Evolutionary conservation across 2,329 filamentous ascomycete genomes (phyloP).

Genomic region (Hypoxylon sp.): DNA sequence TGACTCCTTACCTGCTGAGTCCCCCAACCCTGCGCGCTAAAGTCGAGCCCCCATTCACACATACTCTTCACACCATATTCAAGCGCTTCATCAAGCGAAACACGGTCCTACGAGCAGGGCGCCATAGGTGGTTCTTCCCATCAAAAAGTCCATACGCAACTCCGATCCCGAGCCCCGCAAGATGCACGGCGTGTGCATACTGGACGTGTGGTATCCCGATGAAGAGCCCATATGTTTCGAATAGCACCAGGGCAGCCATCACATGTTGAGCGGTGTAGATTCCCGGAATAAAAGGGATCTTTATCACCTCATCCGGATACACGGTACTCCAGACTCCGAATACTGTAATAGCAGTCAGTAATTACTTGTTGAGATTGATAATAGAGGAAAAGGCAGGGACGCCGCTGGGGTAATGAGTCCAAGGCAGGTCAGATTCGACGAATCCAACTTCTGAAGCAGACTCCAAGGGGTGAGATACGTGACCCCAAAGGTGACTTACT

Average conservation of each 20-base stretch:
- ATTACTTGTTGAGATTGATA: background rate
- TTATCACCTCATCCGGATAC: slow-evolving; percentile 40
- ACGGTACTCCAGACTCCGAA: slow-evolving; percentile 43
- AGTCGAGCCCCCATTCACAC: background rate
- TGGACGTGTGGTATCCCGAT: slow-evolving; percentile 36
- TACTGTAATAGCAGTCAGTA: slow-evolving; percentile 27
- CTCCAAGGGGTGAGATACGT: background rate
- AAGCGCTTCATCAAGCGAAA: slow-evolving; percentile 48
- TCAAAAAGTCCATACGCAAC: slow-evolving; percentile 46
- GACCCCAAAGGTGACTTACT: slow-evolving; percentile 21
- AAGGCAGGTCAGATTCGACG: background rate
- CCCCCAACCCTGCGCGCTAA: background rate
- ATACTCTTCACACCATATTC: slow-evolving; percentile 37
- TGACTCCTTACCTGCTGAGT: background rate
- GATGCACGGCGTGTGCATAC: slow-evolving; percentile 46
- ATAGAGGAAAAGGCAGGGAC: background rate
- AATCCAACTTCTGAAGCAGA: background rate
- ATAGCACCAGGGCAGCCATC: slow-evolving; percentile 36
- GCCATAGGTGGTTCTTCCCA: slow-evolving; percentile 47
- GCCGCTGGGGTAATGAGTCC: background rate
- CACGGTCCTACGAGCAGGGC: slow-evolving; percentile 41
- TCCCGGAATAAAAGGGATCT: slow-evolving; percentile 46
- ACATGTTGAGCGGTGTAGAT: slow-evolving; percentile 29
- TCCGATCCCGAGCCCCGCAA: slow-evolving; percentile 48
- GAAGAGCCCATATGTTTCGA: slow-evolving; percentile 49